Conservation (phyloP, 208 protist species). For the Trypanosoma brucei region DNA sequence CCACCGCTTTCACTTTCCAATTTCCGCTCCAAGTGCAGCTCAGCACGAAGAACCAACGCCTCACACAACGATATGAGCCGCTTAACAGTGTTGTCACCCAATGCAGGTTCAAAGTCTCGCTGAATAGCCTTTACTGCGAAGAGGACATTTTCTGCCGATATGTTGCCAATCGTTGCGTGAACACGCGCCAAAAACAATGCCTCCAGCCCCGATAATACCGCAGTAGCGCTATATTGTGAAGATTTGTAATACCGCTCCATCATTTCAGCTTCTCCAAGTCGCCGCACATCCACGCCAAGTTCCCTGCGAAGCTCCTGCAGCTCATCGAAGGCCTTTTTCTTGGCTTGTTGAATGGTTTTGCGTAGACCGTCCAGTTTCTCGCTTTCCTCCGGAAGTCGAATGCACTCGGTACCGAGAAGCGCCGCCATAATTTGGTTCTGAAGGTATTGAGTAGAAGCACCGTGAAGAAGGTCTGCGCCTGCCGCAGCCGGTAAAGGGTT, state of each 20-base stretch:
- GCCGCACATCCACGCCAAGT: constrained; percentile 69
- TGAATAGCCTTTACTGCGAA: constrained; percentile 56
- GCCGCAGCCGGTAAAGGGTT: constrained; percentile 58
- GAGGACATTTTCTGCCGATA: constrained; percentile 49
- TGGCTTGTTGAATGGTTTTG: constrained; percentile 75
- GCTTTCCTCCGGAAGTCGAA: constrained; percentile 75
- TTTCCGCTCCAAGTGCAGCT: constrained; percentile 27
- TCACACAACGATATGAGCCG: constrained; percentile 63
- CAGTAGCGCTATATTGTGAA: constrained; percentile 53
- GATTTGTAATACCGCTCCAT: constrained; percentile 58
- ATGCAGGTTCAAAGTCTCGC: constrained; percentile 54
- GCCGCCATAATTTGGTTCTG: constrained; percentile 63
- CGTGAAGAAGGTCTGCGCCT: constrained; percentile 58
- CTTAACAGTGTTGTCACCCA: constrained; percentile 50
- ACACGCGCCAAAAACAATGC: constrained; percentile 69
- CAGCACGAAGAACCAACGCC: constrained; percentile 51
- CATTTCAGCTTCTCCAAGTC: constrained; percentile 60
- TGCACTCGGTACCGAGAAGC: constrained; percentile 65
- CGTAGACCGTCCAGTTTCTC: constrained; percentile 68
- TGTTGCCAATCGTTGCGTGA: constrained; percentile 72
- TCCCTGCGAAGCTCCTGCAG: constrained; percentile 57
- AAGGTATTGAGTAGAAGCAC: constrained; percentile 72
- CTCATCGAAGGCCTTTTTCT: constrained; percentile 73
- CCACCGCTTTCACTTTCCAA: neutral
- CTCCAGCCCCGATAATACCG: constrained; percentile 61